These are phyloP conservation scores for Protomyces gravidus DNA, from an alignment of 1,139 yeast genomes.

Conservation along the genomic window DNA sequence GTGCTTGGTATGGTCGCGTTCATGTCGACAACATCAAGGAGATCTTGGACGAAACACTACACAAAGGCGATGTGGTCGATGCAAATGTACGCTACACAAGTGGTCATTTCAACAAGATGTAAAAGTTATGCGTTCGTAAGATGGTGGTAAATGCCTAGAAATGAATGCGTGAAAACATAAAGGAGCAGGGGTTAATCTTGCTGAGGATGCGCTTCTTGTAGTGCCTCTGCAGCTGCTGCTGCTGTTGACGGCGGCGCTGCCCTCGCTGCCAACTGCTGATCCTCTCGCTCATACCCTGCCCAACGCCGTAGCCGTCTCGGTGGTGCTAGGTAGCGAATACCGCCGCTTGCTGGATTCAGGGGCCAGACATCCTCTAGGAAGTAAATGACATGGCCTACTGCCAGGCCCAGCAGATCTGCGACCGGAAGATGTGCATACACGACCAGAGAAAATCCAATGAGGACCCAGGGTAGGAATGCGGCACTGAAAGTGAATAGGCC, in stretches of 20 bases:
- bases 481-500: constrained; percentile 45
- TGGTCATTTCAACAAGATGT: neutral
- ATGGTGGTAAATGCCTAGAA: neutral
- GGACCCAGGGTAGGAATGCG: constrained; percentile 47
- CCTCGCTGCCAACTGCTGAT: neutral
- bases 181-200: neutral
- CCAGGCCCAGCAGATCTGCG: constrained; percentile 43
- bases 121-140: too few relatives aligned
- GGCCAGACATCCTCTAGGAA: constrained; percentile 49
- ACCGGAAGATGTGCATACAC: constrained; percentile 36
- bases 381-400: constrained; percentile 47
- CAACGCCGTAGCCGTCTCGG: neutral
- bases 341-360: constrained; percentile 16
- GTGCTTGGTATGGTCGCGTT: constrained; percentile 21
- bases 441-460: constrained; percentile 38
- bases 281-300: constrained; percentile 2
- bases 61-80: neutral
- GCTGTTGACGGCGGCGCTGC: too few relatives aligned
- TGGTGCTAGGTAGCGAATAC: constrained; percentile 11
- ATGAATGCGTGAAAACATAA: neutral
- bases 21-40: constrained; percentile 2
- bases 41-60: constrained; percentile 2
- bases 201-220: neutral
- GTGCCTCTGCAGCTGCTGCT: neutral
- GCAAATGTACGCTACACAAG: constrained; percentile 3